Conservation (phyloP, 2,329 filamentous ascomycete genomes). For the Pseudopithomyces chartarum region DNA sequence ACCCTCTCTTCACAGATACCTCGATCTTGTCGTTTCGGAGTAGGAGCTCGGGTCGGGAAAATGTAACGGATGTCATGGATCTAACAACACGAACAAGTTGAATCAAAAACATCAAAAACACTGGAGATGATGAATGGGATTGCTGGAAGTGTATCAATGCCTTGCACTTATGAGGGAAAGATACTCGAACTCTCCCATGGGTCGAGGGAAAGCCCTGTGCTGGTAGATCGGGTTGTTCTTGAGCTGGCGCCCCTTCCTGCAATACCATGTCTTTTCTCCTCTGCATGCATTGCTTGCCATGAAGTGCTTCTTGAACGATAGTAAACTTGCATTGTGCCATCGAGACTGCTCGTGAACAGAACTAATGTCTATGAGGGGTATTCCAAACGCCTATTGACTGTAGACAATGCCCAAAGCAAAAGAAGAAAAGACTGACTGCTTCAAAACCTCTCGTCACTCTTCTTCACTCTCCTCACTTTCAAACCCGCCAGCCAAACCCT, state of each 20-base stretch:
- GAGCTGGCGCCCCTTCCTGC: constrained; percentile 71
- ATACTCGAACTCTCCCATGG: constrained; percentile 68
- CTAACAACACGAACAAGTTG: constrained; percentile 16
- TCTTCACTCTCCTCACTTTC: constrained; percentile 53
- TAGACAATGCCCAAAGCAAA: neutral
- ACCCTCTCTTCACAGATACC: constrained; percentile 40
- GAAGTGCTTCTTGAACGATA: no score
- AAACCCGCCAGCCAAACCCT: constrained; percentile 44
- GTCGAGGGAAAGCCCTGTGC: constrained; percentile 98
- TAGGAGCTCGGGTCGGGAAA: constrained; percentile 36
- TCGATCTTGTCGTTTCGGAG: constrained; percentile 27
- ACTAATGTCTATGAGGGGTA: neutral
- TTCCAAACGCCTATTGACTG: neutral
- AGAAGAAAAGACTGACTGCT: neutral
- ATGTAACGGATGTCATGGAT: constrained; percentile 21
- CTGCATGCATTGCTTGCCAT: neutral
- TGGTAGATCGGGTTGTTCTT: constrained; percentile 82
- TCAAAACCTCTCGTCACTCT: constrained; percentile 32
- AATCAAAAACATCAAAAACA: constrained; percentile 18
- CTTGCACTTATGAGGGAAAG: constrained; percentile 99
- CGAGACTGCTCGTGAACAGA: neutral
- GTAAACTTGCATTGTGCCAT: no score
- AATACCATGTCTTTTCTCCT: constrained; percentile 25
- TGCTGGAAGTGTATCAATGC: constrained; percentile 41
- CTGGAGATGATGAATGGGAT: constrained; percentile 12